These are phyloP conservation scores for Elsinoe arachidis DNA, from an alignment of 2,329 filamentous ascomycete species.

Conservation along the genomic window DNA sequence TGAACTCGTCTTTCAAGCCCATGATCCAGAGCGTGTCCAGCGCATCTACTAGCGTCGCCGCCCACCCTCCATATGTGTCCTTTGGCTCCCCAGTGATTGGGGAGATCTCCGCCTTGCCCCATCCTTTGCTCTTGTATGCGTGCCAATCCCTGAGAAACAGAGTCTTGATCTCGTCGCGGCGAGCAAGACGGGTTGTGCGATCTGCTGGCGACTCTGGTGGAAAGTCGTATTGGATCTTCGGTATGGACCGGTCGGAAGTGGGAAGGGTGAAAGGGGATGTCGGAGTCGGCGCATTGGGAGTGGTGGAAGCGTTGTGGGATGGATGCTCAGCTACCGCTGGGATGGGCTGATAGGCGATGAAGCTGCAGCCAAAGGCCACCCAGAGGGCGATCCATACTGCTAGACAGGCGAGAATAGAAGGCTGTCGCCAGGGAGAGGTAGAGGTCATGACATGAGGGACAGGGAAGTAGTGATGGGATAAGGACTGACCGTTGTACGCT, in stretches of 20 bases:
- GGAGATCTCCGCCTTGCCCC: background rate
- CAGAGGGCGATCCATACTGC: background rate
- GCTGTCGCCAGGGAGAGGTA: background rate
- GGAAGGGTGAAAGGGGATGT: background rate
- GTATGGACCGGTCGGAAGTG: conserved; percentile 54
- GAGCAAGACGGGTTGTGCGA: background rate
- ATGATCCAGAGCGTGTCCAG: conserved; percentile 36
- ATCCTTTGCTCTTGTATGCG: background rate
- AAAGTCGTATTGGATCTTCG: background rate
- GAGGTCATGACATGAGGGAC: background rate
- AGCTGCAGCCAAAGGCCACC: background rate
- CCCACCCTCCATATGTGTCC: conserved; percentile 34
- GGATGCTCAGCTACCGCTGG: background rate
- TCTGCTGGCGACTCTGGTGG: background rate
- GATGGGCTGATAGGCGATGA: background rate
- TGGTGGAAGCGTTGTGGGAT: background rate
- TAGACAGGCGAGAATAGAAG: background rate
- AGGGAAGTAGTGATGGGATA: background rate
- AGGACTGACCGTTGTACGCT: background rate
- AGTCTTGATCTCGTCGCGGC: background rate
- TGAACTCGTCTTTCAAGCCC: conserved; percentile 29
- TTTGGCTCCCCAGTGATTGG: conserved; percentile 25
- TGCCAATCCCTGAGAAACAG: background rate
- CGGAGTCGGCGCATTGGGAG: background rate
- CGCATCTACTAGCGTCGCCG: conserved; percentile 32